A percentile compares a stretch with the other conserved stretches of the same genome.
Conservation (phyloP, 495 filamentous ascomycete species). For the Rhizodiscina lignyota region DNA sequence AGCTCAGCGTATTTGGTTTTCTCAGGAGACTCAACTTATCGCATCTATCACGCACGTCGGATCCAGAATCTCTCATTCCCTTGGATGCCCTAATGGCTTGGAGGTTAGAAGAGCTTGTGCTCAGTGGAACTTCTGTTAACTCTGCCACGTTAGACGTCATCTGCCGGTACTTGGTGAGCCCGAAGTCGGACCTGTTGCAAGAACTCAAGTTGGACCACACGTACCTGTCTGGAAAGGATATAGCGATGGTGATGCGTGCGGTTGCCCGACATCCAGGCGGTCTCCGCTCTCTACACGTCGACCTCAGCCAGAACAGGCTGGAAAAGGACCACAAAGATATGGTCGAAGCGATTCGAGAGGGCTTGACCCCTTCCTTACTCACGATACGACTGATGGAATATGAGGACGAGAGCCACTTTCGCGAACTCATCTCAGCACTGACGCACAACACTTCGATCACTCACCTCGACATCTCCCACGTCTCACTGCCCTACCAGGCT, state of each 20-base stretch:
- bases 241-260: slow-evolving; percentile 61
- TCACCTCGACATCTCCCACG: slow-evolving; percentile 76
- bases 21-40: slow-evolving; percentile 59
- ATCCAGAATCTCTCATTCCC: slow-evolving; percentile 45
- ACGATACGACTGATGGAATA: slow-evolving; percentile 81
- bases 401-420: slow-evolving; percentile 57
- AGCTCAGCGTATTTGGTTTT: slow-evolving; percentile 50
- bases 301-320: slow-evolving; percentile 68
- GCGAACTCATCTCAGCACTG: slow-evolving; percentile 54
- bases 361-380: slow-evolving; percentile 51
- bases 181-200: slow-evolving; percentile 47
- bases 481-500: slow-evolving; percentile 65
- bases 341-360: slow-evolving; percentile 46
- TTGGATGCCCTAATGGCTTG: slow-evolving; percentile 52
- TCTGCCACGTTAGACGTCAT: slow-evolving; percentile 19
- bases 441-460: slow-evolving; percentile 54
- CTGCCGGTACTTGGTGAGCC: slow-evolving; percentile 10
- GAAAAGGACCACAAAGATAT: slow-evolving; percentile 55
- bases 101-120: slow-evolving; percentile 56
- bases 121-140: slow-evolving; percentile 50
- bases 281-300: slow-evolving; percentile 52
- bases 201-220: slow-evolving; percentile 64
- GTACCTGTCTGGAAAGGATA: slow-evolving; percentile 57
- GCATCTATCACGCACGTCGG: slow-evolving; percentile 44
- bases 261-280: slow-evolving; percentile 35